phyloP scores from a whole-genome alignment of 2,329 filamentous ascomycete genomes.

The Ceratocystis smalleyi region DNA sequence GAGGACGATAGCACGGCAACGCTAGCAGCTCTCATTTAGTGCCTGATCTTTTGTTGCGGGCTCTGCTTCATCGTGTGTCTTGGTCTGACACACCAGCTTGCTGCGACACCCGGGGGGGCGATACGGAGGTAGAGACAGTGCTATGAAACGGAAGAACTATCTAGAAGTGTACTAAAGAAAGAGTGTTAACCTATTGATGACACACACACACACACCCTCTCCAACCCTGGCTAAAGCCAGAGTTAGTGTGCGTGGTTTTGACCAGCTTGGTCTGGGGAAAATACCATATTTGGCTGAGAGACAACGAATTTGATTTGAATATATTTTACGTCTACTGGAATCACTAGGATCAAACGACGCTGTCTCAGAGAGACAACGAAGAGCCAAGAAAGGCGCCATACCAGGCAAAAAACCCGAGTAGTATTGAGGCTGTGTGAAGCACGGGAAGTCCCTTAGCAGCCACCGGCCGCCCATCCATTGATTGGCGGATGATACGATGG shows the following conservation, averaged over 20 bases:
- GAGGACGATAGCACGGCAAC: background rate
- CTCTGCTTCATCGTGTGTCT: background rate
- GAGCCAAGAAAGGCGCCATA: background rate
- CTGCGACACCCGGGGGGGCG: background rate
- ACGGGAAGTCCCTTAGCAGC: background rate
- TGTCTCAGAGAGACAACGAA: no score
- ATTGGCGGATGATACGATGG: background rate
- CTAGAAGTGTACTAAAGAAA: background rate
- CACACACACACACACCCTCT: background rate
- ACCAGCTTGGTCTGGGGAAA: background rate
- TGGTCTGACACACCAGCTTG: background rate
- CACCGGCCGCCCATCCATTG: background rate
- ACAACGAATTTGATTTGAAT: no score
- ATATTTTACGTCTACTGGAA: no score
- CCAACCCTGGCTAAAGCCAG: background rate
- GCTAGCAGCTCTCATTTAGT: background rate
- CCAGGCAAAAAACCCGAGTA: background rate
- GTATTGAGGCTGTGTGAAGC: background rate
- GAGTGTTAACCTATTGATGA: background rate
- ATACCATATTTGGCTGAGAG: no score
- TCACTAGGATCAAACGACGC: no score
- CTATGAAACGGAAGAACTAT: background rate
- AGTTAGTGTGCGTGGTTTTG: background rate
- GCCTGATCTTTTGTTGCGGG: background rate
- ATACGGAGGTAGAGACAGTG: background rate